These are phyloP conservation scores for Irpex rosettiformis DNA, from an alignment of 1,284 basidiomycete species.

Conservation along the genomic window DNA sequence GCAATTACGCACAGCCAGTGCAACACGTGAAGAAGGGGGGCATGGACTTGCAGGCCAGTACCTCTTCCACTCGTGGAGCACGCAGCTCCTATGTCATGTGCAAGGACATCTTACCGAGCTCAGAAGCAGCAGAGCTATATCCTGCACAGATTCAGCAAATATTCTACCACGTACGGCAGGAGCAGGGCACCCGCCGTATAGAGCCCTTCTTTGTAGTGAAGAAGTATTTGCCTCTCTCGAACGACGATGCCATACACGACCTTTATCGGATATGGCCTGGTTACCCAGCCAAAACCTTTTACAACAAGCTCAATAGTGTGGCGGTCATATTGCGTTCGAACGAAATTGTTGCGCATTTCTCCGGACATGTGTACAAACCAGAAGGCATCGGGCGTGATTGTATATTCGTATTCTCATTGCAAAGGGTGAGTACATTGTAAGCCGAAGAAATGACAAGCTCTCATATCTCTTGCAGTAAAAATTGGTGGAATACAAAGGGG, in stretches of 20 bases:
- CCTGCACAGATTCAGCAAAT: not conserved
- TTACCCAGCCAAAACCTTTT: not conserved
- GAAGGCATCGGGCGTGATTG: not conserved
- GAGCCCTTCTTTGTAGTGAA: not conserved
- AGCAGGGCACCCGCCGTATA: not conserved
- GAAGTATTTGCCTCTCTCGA: not conserved
- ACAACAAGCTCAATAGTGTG: not conserved
- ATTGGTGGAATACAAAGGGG: too few relatives aligned
- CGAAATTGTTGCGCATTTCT: not conserved
- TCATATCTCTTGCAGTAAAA: not conserved
- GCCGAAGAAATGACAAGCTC: not conserved
- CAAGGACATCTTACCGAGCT: not conserved
- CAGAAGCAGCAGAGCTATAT: not conserved
- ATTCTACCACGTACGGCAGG: not conserved
- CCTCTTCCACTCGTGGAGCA: not conserved
- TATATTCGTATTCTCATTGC: not conserved
- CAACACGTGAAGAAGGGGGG: not conserved
- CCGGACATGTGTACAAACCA: not conserved
- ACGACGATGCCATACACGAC: not conserved
- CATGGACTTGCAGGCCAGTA: not conserved
- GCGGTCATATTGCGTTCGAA: not conserved
- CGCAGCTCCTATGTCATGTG: not conserved
- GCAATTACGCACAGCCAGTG: not conserved
- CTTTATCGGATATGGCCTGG: not conserved
- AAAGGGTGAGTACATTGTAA: not conserved